A percentile compares a stretch with the other conserved stretches of the same genome.
phyloP scores from a whole-genome alignment of 2,329 filamentous ascomycete species.

The Clarireedia sp. region DNA sequence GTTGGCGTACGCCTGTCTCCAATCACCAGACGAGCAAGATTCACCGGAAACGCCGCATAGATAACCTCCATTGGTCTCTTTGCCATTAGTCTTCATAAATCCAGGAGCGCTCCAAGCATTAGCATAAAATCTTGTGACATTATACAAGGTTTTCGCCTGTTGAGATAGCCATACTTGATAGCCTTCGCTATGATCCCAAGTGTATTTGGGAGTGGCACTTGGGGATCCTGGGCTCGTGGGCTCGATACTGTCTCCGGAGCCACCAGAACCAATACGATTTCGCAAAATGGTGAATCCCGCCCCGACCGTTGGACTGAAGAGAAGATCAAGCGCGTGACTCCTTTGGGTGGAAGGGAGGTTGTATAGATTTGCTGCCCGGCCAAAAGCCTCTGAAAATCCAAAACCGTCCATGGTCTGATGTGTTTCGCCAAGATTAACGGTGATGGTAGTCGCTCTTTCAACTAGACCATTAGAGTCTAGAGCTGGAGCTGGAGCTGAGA shows the following conservation, averaged over 20 bases:
- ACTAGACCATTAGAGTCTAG: no score
- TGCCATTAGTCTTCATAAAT: slow-evolving; percentile 43
- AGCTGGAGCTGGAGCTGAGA: no score
- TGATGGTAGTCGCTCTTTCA: no score
- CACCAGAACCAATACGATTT: slow-evolving; percentile 38
- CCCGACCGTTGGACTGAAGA: slow-evolving; percentile 38
- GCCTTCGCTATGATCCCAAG: slow-evolving; percentile 39
- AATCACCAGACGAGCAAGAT: no score
- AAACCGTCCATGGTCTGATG: no score
- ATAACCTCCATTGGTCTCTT: slow-evolving; percentile 11
- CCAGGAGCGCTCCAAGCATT: slow-evolving; percentile 44
- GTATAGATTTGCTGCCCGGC: no score
- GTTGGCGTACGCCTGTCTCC: no score
- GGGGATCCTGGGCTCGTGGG: slow-evolving; percentile 38
- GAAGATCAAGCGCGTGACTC: slow-evolving; percentile 31
- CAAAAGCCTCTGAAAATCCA: no score
- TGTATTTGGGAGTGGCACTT: slow-evolving; percentile 34
- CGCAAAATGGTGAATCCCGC: slow-evolving; percentile 44
- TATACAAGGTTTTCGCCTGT: slow-evolving; percentile 33
- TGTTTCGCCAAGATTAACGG: no score
- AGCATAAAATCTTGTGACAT: slow-evolving; percentile 33
- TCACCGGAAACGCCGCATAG: no score
- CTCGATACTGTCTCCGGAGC: slow-evolving; percentile 33
- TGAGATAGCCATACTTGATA: slow-evolving; percentile 36
- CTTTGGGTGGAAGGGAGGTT: no score